A percentile compares a stretch with the other conserved stretches of the same genome.
phyloP scores from a whole-genome alignment of 139 green algal genomes.

The Zygnema circumcarinatum region DNA sequence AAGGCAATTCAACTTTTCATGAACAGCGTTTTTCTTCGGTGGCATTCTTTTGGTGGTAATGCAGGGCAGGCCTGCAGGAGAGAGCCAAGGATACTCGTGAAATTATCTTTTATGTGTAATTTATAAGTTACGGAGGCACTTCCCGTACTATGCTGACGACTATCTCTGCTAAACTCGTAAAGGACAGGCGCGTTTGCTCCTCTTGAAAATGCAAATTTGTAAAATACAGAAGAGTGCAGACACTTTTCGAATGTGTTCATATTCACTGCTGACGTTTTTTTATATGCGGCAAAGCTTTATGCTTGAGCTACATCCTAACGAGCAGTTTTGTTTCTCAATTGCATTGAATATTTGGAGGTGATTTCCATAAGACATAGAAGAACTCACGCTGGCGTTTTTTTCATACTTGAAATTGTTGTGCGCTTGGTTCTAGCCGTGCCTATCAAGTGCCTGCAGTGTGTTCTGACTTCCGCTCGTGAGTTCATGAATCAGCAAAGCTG shows the following conservation, averaged over 20 bases:
- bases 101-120: background rate
- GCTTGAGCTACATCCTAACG: background rate
- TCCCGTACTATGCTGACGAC: background rate
- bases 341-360: background rate
- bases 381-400: background rate
- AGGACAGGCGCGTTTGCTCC: too few species aligned
- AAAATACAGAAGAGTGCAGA: constrained; percentile 1
- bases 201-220: background rate
- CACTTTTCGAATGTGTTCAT: background rate
- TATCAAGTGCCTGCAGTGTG: background rate
- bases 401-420: constrained; percentile 9
- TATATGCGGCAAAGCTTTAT: background rate
- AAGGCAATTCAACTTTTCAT: too few species aligned
- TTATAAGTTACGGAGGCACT: background rate
- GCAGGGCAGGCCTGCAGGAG: background rate
- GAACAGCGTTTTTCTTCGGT: too few species aligned
- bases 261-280: background rate
- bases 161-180: background rate
- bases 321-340: background rate
- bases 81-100: background rate
- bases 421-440: background rate
- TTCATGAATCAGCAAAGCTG: background rate
- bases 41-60: background rate
- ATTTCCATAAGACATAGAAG: background rate
- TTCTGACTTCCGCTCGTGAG: background rate